These are phyloP conservation scores for Kodamaea lidongshanica DNA, from an alignment of 805 yeast species.

Conservation along the genomic window DNA sequence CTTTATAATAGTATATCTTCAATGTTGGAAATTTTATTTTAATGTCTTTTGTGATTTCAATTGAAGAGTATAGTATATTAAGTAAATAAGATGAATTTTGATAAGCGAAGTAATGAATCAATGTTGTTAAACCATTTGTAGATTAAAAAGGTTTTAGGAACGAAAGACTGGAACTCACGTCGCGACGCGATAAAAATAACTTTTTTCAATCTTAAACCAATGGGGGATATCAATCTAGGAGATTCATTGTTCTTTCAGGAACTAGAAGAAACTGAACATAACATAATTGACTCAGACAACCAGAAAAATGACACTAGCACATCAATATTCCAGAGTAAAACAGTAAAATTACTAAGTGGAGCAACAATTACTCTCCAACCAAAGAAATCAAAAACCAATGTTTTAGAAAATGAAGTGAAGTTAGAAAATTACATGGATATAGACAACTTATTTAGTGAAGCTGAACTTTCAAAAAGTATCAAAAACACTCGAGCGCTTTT, in stretches of 20 bases:
- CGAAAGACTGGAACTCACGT: constrained; percentile 3
- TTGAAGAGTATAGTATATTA: background rate
- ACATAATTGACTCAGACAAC: too few species aligned
- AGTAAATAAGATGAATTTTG: constrained; percentile 1
- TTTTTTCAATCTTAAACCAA: too few species aligned
- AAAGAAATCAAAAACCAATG: constrained; percentile 6
- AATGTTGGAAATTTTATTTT: background rate
- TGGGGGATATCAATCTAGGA: too few species aligned
- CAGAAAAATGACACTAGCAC: constrained; percentile 2
- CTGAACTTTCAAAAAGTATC: constrained; percentile 7
- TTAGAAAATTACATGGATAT: constrained; percentile 10
- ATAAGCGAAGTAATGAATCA: too few species aligned
- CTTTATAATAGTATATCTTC: too few species aligned
- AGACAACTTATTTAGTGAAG: constrained; percentile 11
- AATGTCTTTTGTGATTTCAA: background rate
- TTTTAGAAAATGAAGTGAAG: constrained; percentile 3
- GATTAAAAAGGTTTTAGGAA: too few species aligned
- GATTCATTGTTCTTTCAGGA: too few species aligned
- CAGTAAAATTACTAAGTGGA: constrained; percentile 10
- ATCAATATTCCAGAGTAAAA: constrained; percentile 5
- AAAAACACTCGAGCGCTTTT: constrained; percentile 5
- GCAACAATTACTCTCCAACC: constrained; percentile 8
- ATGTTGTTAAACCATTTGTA: too few species aligned
- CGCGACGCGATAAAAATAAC: background rate
- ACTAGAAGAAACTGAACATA: too few species aligned